Conservation (phyloP, 2,329 filamentous ascomycete genomes). For the Alternaria sp. region DNA sequence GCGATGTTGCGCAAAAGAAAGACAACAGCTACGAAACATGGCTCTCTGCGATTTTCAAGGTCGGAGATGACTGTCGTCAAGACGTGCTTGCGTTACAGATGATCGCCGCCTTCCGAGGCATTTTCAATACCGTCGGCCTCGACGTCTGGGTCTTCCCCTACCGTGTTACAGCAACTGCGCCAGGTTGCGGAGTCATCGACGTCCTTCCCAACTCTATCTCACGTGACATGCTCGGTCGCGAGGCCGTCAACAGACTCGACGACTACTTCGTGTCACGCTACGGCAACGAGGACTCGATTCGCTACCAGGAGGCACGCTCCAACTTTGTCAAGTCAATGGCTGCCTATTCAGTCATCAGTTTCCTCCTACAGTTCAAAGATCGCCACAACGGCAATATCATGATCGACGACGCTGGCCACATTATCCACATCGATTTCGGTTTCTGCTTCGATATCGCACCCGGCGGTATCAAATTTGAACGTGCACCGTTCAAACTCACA, state of each 20-base stretch:
- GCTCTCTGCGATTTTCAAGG: conserved; percentile 99
- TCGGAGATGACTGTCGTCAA: conserved; percentile 97
- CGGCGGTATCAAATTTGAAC: conserved; percentile 95
- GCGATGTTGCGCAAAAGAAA: conserved; percentile 40
- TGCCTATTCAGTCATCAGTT: conserved; percentile 96
- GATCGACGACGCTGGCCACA: conserved; percentile 96
- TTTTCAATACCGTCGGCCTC: conserved; percentile 92
- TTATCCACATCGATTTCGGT: conserved; percentile 98
- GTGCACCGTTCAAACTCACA: conserved; percentile 97
- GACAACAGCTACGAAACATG: conserved; percentile 84
- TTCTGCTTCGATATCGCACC: conserved; percentile 99
- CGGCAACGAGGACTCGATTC: conserved; percentile 91
- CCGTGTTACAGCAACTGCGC: conserved; percentile 94
- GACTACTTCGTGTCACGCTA: conserved; percentile 99
- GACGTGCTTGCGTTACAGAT: conserved; percentile 96
- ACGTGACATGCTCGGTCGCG: conserved; percentile 96
- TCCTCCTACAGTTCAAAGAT: conserved; percentile 98
- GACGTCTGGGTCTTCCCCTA: conserved; percentile 98
- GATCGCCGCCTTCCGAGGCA: conserved; percentile 96
- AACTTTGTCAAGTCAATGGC: conserved; percentile 99
- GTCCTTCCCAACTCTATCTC: conserved; percentile 98
- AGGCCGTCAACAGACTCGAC: conserved; percentile 97
- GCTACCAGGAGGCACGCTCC: conserved; percentile 91
- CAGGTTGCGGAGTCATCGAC: conserved; percentile 97
- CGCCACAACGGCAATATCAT: conserved; percentile 99